Base-by-base conservation (phyloP, 495 filamentous ascomycete genomes). In the Aspergillus hancockii region DNA sequence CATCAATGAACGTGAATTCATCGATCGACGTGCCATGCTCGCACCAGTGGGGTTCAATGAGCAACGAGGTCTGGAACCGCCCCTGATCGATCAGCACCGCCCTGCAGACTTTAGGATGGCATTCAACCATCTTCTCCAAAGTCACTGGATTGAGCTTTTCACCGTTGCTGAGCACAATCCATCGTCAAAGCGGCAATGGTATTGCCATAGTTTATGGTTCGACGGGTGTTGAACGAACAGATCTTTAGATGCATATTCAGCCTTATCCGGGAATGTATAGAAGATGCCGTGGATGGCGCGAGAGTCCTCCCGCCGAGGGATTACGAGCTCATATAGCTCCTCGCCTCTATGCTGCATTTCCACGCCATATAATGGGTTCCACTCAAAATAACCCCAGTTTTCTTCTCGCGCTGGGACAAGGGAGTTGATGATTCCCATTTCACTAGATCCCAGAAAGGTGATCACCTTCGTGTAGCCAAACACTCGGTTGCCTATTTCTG, bases 111-210 rank as follows among this genome's bases (percentile, higher is more conserved):
- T 61, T 58, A 0, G 81, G 75, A 58, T 83, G 77, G 9, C 61
- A 67, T 28, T 61, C 57, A 10, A 88, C 57, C 4, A 65, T 70
- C 14, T 66, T 59, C 56, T 90, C 85, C 22, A 86, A 78, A 0
- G 73, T 69, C 7, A 81, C 66, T 0, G 86, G 85, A 62, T 87
- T 87, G 4, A 84, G 62, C 68, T 88, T 89, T 65, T 88, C 83
- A 28, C 84, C 86, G 66, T 82, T 88, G 16, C 75, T 79, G 56
- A 88, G 81, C 3, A 88, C 85, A 52, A 89, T 83, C 50, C 71
- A 65, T 86, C 85, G 60, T 89, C 86, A 1, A 68, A 61, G 12
- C 86, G 75, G 5, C 83, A 81, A 22, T 67, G 60, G 54, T 81
- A 83, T 13, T 69, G 67, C 84, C 82, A 88, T 36, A 79, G 62